These are phyloP conservation scores for Phytopythium ostracodes DNA, from an alignment of 352 stramenopile genomes.

Conservation along the genomic window DNA sequence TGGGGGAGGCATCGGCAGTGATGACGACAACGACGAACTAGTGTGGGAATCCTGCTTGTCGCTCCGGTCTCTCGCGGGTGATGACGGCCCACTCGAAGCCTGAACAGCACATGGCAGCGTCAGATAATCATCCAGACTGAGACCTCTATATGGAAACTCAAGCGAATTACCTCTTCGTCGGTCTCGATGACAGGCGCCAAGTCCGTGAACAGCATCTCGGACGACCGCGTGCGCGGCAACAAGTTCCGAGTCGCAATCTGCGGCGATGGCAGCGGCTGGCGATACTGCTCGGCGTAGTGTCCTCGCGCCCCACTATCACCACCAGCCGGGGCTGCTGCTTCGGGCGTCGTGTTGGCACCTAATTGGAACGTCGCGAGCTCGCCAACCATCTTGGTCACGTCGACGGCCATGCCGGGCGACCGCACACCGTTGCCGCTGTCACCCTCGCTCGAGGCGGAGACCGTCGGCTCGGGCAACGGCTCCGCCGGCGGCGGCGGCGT, in stretches of 20 bases:
- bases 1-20: neutral
- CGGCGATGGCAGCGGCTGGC: slow-evolving; percentile 23
- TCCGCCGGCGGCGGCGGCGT: slow-evolving; percentile 14
- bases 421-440: neutral
- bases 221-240: slow-evolving; percentile 11
- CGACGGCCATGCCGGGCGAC: neutral
- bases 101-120: neutral
- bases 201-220: slow-evolving; percentile 39
- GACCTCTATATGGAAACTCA: too few relatives aligned
- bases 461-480: slow-evolving; percentile 5
- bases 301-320: neutral
- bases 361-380: neutral
- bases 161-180: slow-evolving; percentile 33
- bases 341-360: neutral
- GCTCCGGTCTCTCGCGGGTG: slow-evolving; percentile 8
- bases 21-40: neutral
- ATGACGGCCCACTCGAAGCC: slow-evolving; percentile 19
- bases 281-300: slow-evolving; percentile 9
- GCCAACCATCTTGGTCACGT: neutral
- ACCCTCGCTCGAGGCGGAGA: neutral
- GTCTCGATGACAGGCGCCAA: slow-evolving; percentile 42
- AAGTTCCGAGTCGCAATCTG: neutral
- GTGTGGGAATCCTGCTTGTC: neutral
- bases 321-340: neutral
- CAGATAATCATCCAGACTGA: neutral